Percentiles rank a stretch among this genome's conserved stretches.
phyloP scores from a whole-genome alignment of 805 yeast genomes.

The Candida montana region DNA sequence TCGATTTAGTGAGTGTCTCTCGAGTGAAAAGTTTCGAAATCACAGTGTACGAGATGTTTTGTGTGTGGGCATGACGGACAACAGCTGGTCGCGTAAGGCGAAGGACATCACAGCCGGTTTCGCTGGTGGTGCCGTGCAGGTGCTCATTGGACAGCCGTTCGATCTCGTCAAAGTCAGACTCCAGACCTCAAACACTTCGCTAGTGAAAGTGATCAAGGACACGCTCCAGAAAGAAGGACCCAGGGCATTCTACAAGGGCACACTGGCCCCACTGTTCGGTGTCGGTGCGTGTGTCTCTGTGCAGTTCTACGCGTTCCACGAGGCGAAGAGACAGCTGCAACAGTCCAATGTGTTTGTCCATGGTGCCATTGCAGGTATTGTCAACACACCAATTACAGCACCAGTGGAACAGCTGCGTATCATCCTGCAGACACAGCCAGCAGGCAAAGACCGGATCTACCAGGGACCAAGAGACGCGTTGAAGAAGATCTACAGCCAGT shows the following conservation, averaged over 20 bases:
- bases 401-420: constrained; percentile 96
- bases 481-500: constrained; percentile 61
- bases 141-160: constrained; percentile 86
- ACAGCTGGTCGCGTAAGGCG: constrained; percentile 37
- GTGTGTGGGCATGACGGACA: too few species aligned
- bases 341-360: constrained; percentile 66
- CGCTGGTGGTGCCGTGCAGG: constrained; percentile 94
- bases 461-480: constrained; percentile 83
- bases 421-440: constrained; percentile 74
- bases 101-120: constrained; percentile 77
- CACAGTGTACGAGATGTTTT: too few species aligned
- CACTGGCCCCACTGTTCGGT: constrained; percentile 87
- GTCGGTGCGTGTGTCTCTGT: constrained; percentile 96
- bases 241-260: constrained; percentile 86
- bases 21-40: background rate
- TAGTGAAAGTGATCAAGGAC: constrained; percentile 67
- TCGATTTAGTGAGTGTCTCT: too few species aligned
- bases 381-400: constrained; percentile 83
- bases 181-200: constrained; percentile 80
- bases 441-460: constrained; percentile 36
- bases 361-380: constrained; percentile 89
- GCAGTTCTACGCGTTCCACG: constrained; percentile 91
- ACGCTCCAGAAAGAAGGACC: constrained; percentile 79
- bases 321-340: constrained; percentile 67
- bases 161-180: constrained; percentile 90